Evolutionary conservation across 75 land plant species (phyloP).

Genomic region (Cryptomeria japonica): DNA sequence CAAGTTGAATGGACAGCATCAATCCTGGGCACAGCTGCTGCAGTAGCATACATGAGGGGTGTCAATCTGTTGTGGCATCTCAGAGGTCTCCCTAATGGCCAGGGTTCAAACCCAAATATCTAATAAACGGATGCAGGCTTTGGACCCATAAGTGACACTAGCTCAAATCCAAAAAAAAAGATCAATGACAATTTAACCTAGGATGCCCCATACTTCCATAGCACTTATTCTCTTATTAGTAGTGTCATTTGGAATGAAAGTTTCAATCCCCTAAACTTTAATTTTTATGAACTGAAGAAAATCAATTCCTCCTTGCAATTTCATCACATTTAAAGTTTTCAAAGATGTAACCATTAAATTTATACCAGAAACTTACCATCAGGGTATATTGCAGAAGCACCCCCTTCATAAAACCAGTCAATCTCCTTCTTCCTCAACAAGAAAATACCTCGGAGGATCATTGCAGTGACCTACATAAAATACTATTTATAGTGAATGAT

Average conservation of each 20-base stretch:
- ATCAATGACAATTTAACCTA: background rate
- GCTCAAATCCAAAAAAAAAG: background rate
- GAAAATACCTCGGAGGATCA: slow-evolving; percentile 40
- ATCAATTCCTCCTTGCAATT: slow-evolving; percentile 4
- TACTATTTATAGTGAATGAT: background rate
- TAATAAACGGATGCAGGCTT: background rate
- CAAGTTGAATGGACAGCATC: too few species aligned
- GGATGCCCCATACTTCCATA: background rate
- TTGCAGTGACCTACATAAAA: slow-evolving; percentile 28
- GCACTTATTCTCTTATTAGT: background rate
- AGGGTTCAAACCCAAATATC: too few species aligned
- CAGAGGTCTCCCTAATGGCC: too few species aligned
- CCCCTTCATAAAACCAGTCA: slow-evolving; percentile 48
- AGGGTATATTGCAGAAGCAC: slow-evolving; percentile 44
- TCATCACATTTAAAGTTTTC: background rate
- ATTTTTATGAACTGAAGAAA: slow-evolving; percentile 7
- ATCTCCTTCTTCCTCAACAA: slow-evolving; percentile 42
- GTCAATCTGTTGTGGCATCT: too few species aligned
- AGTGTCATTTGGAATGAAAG: background rate
- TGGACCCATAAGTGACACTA: background rate
- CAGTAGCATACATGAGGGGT: too few species aligned
- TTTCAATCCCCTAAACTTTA: background rate
- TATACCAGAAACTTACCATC: slow-evolving; percentile 24
- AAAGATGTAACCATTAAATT: background rate
- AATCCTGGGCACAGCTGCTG: too few species aligned